Percentiles rank a stretch among this genome's conserved stretches.
Evolutionary conservation across 345 rosid species (phyloP).

Genomic region (Salix caprea): DNA sequence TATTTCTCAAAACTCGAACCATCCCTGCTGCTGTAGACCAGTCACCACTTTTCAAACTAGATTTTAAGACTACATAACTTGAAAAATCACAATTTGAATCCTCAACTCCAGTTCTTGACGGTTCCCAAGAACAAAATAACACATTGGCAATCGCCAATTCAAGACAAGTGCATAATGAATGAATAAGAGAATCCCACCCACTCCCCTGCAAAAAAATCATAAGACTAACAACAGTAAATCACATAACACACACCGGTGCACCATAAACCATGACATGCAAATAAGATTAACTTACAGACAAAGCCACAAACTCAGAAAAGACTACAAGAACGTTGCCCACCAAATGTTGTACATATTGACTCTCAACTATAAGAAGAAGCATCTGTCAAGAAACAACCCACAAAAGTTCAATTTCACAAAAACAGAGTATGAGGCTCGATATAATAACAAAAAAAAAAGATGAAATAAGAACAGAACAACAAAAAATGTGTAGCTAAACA

Average conservation of each 20-base stretch:
- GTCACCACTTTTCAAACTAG: conserved; percentile 43
- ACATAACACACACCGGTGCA: background rate
- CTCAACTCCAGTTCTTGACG: conserved; percentile 21
- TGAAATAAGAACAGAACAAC: background rate
- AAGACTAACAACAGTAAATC: background rate
- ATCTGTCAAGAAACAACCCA: conserved; percentile 37
- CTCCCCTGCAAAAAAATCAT: conserved; percentile 39
- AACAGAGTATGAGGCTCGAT: background rate
- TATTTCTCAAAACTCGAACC: conserved; percentile 46
- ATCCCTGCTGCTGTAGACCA: conserved; percentile 55
- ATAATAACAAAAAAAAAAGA: background rate
- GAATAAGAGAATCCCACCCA: conserved; percentile 43
- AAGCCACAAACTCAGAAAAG: conserved; percentile 41
- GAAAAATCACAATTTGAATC: conserved; percentile 11
- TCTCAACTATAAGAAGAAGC: conserved; percentile 38
- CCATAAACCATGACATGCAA: background rate
- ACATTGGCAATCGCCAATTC: conserved; percentile 31
- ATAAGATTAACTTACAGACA: conserved; percentile 42
- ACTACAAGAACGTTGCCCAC: conserved; percentile 53
- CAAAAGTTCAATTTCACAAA: background rate
- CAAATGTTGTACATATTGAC: conserved; percentile 53
- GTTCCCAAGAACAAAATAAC: conserved; percentile 12
- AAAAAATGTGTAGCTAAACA: background rate
- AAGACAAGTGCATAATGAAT: conserved; percentile 46
- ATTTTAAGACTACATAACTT: conserved; percentile 32